These are phyloP conservation scores for Spathaspora passalidarum DNA, from an alignment of 805 yeast species.

Conservation along the genomic window DNA sequence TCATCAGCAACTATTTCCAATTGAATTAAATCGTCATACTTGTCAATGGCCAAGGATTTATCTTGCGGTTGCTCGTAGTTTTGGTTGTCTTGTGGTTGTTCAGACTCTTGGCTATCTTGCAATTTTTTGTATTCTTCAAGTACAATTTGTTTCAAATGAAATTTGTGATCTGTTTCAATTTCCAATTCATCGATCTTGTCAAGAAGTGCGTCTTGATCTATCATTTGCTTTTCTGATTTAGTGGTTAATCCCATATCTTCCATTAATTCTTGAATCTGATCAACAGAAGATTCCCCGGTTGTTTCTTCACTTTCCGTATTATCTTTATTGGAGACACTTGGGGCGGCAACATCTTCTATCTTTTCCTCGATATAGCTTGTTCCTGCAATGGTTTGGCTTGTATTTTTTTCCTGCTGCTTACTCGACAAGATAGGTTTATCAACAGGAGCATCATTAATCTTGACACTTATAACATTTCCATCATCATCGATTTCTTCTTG, in stretches of 20 bases:
- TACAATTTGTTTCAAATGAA: conserved; percentile 21
- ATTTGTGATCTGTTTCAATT: conserved; percentile 27
- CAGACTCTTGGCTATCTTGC: conserved; percentile 6
- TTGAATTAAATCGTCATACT: conserved; percentile 50
- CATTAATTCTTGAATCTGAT: conserved; percentile 27
- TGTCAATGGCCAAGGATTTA: conserved; percentile 10
- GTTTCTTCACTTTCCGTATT: conserved; percentile 3
- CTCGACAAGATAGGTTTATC: not conserved
- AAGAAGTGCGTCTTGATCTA: conserved; percentile 18
- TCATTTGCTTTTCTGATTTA: conserved; percentile 16
- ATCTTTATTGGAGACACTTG: not conserved
- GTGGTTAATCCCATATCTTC: conserved; percentile 39
- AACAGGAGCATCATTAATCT: conserved; percentile 17
- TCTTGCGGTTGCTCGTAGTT: conserved; percentile 2
- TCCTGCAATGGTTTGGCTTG: not conserved
- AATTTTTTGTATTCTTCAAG: conserved; percentile 16
- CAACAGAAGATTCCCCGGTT: conserved; percentile 3
- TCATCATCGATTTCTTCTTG: conserved; percentile 76
- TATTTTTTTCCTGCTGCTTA: not conserved
- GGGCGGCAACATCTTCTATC: not conserved
- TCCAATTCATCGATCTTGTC: conserved; percentile 24
- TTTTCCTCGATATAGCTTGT: not conserved
- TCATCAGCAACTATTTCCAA: conserved; percentile 55
- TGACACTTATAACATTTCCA: conserved; percentile 53
- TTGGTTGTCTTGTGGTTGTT: too few species aligned